These are phyloP conservation scores for Leptomonas pyrrhocoris DNA, from an alignment of 208 protist species.

Conservation along the genomic window DNA sequence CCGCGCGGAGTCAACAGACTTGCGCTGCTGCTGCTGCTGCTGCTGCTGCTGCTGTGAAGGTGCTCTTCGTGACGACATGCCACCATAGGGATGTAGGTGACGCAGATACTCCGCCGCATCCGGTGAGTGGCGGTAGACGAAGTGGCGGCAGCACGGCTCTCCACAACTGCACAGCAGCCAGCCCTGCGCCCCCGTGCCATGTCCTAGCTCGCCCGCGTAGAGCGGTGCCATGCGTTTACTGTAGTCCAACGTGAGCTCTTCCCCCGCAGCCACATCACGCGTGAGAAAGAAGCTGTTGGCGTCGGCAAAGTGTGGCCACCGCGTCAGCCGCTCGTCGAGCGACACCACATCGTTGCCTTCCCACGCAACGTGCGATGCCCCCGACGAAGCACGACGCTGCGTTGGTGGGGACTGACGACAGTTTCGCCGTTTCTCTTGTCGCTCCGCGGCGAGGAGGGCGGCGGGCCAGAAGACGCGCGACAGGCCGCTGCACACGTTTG, in stretches of 20 bases:
- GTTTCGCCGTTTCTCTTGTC: neutral
- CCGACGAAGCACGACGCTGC: neutral
- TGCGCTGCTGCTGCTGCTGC: too few species aligned
- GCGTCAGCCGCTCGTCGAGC: slow-evolving; percentile 31
- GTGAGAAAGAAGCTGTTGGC: slow-evolving; percentile 77
- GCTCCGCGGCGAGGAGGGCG: slow-evolving; percentile 21
- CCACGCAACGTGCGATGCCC: neutral
- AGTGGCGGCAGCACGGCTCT: slow-evolving; percentile 54
- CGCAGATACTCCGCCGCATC: slow-evolving; percentile 23
- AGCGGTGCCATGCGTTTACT: slow-evolving; percentile 57
- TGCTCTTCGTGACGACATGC: neutral
- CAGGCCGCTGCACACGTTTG: slow-evolving; percentile 70
- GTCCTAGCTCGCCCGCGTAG: slow-evolving; percentile 31
- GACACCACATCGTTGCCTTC: neutral
- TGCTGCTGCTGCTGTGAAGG: neutral
- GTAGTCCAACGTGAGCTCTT: slow-evolving; percentile 83
- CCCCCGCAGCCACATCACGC: slow-evolving; percentile 59
- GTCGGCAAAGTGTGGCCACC: slow-evolving; percentile 63
- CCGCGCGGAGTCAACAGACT: neutral
- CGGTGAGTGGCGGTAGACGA: slow-evolving; percentile 41
- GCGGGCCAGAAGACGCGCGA: slow-evolving; percentile 66
- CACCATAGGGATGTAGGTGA: neutral
- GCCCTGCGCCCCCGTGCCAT: slow-evolving; percentile 28
- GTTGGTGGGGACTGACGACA: neutral
- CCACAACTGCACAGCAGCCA: slow-evolving; percentile 62